Percentiles rank a stretch among this genome's conserved stretches.
Evolutionary conservation across 2,329 filamentous ascomycete species (phyloP).

Genomic region (Dothideomycetidae sp.): DNA sequence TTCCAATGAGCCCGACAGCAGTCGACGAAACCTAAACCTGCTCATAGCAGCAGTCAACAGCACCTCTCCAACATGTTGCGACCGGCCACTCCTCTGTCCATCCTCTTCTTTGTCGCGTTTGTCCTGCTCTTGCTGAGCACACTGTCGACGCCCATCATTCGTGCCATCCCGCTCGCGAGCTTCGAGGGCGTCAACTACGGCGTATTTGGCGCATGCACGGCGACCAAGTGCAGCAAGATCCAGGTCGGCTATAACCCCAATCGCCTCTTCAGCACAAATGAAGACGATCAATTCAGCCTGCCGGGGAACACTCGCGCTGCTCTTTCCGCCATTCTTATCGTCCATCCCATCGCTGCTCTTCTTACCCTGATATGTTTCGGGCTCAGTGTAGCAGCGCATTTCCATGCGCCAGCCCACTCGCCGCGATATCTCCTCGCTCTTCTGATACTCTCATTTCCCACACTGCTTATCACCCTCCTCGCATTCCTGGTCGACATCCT

Average conservation of each 20-base stretch:
- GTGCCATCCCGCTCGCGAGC: constrained; percentile 66
- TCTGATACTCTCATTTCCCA: constrained; percentile 74
- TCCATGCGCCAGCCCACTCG: constrained; percentile 79
- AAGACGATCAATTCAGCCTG: constrained; percentile 42
- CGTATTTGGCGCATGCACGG: constrained; percentile 78
- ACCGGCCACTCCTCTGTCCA: constrained; percentile 78
- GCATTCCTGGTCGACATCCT: constrained; percentile 89
- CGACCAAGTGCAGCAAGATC: constrained; percentile 50
- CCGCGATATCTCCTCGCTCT: constrained; percentile 72
- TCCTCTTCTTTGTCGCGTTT: constrained; percentile 77
- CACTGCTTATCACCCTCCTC: constrained; percentile 67
- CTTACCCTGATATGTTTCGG: constrained; percentile 73
- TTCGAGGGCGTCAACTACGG: constrained; percentile 70
- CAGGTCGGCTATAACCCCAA: constrained; percentile 67
- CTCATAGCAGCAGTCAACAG: constrained; percentile 1
- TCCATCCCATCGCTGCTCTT: constrained; percentile 81
- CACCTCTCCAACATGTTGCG: constrained; percentile 55
- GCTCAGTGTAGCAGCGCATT: constrained; percentile 66
- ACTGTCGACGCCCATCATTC: constrained; percentile 81
- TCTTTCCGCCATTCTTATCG: constrained; percentile 78
- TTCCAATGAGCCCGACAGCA: constrained; percentile 4
- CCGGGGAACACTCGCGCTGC: constrained; percentile 51
- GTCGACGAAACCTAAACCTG: constrained; percentile 1
- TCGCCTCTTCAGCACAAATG: constrained; percentile 32
- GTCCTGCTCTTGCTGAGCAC: constrained; percentile 71